Percentiles rank a stretch among this genome's conserved stretches.
Evolutionary conservation across 1,139 yeast species (phyloP).

Genomic region (Geotrichum aggregatum): DNA sequence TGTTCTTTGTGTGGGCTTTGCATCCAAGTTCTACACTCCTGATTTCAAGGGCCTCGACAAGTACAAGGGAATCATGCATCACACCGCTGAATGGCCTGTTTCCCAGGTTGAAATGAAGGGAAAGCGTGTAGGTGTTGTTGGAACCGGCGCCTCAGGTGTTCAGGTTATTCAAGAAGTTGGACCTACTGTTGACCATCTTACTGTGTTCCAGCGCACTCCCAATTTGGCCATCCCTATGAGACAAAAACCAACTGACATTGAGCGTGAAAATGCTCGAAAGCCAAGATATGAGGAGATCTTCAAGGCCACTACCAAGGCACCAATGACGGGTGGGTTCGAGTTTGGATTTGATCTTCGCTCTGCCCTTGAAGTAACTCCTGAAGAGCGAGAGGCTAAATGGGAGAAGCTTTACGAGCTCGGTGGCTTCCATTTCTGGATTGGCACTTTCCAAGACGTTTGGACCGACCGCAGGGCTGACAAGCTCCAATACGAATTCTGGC

Average conservation of each 20-base stretch:
- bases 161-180: constrained; percentile 35
- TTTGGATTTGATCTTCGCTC: constrained; percentile 21
- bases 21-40: constrained; percentile 24
- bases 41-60: constrained; percentile 38
- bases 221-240: constrained; percentile 33
- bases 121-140: constrained; percentile 43
- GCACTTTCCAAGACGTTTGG: constrained; percentile 30
- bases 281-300: constrained; percentile 23
- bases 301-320: constrained; percentile 10
- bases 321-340: constrained; percentile 28
- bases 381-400: constrained; percentile 30
- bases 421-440: constrained; percentile 33
- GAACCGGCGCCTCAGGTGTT: constrained; percentile 49
- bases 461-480: constrained; percentile 30
- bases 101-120: constrained; percentile 38
- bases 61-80: constrained; percentile 48
- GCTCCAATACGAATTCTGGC: constrained; percentile 33
- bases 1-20: constrained; percentile 36
- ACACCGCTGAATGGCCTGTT: constrained; percentile 47
- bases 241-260: constrained; percentile 22
- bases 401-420: constrained; percentile 28
- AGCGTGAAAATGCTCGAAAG: constrained; percentile 21
- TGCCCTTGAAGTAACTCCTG: constrained; percentile 26
- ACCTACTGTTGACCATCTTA: constrained; percentile 23
- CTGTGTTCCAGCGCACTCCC: constrained; percentile 34